Percentiles rank a stretch among this genome's conserved stretches.
These are phyloP conservation scores for Aspergillus awamori DNA, from an alignment of 2,329 filamentous ascomycete species.

Conservation along the genomic window DNA sequence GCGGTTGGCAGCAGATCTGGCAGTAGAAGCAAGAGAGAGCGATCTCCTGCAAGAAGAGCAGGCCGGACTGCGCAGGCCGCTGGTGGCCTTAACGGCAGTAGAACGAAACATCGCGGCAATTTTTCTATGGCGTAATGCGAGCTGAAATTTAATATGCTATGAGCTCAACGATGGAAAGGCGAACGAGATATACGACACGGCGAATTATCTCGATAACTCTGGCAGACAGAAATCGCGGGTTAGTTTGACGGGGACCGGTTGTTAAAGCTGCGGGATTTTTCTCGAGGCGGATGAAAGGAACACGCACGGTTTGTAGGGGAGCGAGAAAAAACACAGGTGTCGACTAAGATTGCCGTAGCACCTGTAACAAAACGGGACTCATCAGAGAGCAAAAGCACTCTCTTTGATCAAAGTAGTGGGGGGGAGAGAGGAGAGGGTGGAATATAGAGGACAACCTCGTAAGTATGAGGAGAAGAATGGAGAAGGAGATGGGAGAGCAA, in stretches of 20 bases:
- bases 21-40: slow-evolving; percentile 37
- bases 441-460: slow-evolving; percentile 2
- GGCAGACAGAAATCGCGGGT: slow-evolving; percentile 1
- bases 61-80: slow-evolving; percentile 41
- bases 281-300: slow-evolving; percentile 26
- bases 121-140: slow-evolving; percentile 22
- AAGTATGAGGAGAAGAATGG: slow-evolving; percentile 8
- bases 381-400: slow-evolving; percentile 44
- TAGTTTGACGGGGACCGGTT: slow-evolving; percentile 8
- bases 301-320: slow-evolving; percentile 21
- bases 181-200: slow-evolving; percentile 4
- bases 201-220: slow-evolving; percentile 7
- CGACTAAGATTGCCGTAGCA: slow-evolving; percentile 46
- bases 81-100: slow-evolving; percentile 44
- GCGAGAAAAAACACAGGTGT: slow-evolving; percentile 38
- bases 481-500: slow-evolving; percentile 15
- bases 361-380: slow-evolving; percentile 42
- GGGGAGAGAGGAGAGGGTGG: slow-evolving; percentile 11
- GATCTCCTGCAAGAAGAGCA: slow-evolving; percentile 37
- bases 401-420: slow-evolving; percentile 21
- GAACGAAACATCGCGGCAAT: slow-evolving; percentile 44
- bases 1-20: slow-evolving; percentile 30
- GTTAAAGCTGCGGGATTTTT: slow-evolving; percentile 22
- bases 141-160: background rate
- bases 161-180: background rate